Base-by-base conservation (phyloP, 352 stramenopile species). In the Phytophthora crassamura region DNA sequence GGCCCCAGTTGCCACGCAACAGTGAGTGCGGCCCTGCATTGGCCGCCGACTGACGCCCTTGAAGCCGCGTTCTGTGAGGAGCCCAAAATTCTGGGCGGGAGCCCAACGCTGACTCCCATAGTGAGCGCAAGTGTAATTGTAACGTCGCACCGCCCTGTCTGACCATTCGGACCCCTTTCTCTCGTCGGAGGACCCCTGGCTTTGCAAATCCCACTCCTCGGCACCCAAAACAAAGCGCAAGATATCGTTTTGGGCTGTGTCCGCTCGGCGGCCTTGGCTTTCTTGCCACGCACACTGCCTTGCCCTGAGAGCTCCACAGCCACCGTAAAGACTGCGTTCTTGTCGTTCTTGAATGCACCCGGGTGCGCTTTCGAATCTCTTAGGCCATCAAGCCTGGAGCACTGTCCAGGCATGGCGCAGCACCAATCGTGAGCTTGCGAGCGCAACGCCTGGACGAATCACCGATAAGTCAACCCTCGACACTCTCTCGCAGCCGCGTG, bases 171-270 rank as follows among this genome's bases (percentile, higher is more conserved):
- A 67, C 59, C 59, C 59, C 35, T 67, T 42, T 67, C 59, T 60
- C 38, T 54, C 15, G 20, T 20, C 47, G 55, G 38, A 35, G 59
- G 59, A 67, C 59, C 58, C 57, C 59, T 67, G 49, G 25, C 59
- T 7, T 35, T 49, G 49, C 43, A 25, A 25, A 25, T 25, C 22
- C 3, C 22, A 7, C 25, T 9, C 7, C 28, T 18, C n/a, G 20
- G 6, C 22, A 15, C 60, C 61, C 61, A 69, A 69, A 69, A 59
- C 46, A 64, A 15, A 41, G 7, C 4, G 15, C 59, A 69, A 64
- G 54, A 70, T 70, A 65, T 65, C 46, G 22, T 54, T 65, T 70
- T 69, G 61, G 61, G 49, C 34, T 61, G 33, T 30, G 49, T 15
- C 33, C 11, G 40, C 40, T n/a, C n/a, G n/a, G n/a, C n/a, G n/a